Conservation (phyloP, 495 filamentous ascomycete genomes). For the Podospora pseudopauciseta region DNA sequence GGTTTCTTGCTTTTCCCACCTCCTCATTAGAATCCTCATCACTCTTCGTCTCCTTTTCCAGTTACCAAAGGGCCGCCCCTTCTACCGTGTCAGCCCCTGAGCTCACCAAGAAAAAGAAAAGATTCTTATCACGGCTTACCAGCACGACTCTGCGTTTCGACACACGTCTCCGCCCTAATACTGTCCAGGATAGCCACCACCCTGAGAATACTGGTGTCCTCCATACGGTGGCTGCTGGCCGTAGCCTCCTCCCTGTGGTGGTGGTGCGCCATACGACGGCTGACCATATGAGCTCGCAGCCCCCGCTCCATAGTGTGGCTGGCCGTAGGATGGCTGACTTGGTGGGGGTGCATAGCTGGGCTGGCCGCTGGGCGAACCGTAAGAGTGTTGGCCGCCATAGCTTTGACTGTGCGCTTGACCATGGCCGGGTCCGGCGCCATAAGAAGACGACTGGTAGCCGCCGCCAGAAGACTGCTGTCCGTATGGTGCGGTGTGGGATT, state of each 20-base stretch:
- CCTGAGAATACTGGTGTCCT: constrained; percentile 12
- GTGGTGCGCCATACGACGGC: constrained; percentile 11
- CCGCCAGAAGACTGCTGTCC: constrained; percentile 7
- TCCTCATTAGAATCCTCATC: too few relatives aligned
- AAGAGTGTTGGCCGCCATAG: constrained; percentile 11
- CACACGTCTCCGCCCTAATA: neutral
- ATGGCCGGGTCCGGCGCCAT: constrained; percentile 14
- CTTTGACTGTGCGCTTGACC: constrained; percentile 14
- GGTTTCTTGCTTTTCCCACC: neutral
- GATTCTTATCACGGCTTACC: too few relatives aligned
- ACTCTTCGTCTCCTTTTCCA: too few relatives aligned
- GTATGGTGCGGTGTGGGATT: constrained; percentile 21
- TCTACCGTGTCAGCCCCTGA: too few relatives aligned
- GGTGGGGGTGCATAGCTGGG: constrained; percentile 23
- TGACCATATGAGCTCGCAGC: constrained; percentile 17
- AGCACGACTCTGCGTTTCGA: too few relatives aligned
- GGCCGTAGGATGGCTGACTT: constrained; percentile 24
- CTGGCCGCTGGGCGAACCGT: constrained; percentile 15
- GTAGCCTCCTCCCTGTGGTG: neutral
- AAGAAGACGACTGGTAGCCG: constrained; percentile 16
- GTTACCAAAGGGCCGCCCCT: too few relatives aligned
- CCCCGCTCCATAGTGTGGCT: constrained; percentile 25
- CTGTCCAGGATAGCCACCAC: constrained; percentile 4
- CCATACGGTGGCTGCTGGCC: constrained; percentile 20
- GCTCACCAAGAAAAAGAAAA: too few relatives aligned